Evolutionary conservation across 495 filamentous ascomycete species (phyloP), one percentile per base, ranked within the genome.

Genomic region (Trichoderma erinaceum): DNA sequence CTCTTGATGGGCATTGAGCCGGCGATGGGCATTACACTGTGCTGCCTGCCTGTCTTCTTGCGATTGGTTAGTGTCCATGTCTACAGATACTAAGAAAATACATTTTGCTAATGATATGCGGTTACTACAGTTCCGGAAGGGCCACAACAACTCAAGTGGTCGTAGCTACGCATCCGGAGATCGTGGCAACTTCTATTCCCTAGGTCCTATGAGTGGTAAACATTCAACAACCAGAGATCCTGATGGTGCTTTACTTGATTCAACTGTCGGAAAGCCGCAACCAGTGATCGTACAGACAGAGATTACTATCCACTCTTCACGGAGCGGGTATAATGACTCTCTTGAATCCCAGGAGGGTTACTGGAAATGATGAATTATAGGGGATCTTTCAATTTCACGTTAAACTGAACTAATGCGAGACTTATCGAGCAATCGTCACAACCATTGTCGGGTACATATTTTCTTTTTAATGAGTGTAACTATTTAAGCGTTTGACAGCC

Each of bases 1-100:
- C 23, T 66, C 3, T 29, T 66, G 23, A 66, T 66, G 65, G 65
- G 65, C 27, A 66, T 66, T 43, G 65, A 66, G 25, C 65, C 65
- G 18, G 41, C 65, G 7, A 66, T 66, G 65, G 65, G 65, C 43
- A 50, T 66, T 32, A 66, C 65, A 11, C 65, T 66, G 29, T 66
- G 65, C 43, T 66, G 43, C 10, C 18, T 66, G 1, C 65, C 65
- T 15, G 27, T 66, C 0, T 66, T 66, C 21, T 25, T 66, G 18
- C 41, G 65, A n/a, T 23, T 66, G n/a, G 65, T 66, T 29, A 66
- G 64, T 66, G 32, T 52, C 64, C 8, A 29, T 15, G 25, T 29
- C 21, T 23, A 41, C n/a, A 16, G n/a, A n/a, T 23, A 18, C 15
- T 38, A 35, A 21, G 0, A n/a, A 5, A 4, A 25, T 16, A 32